A percentile compares a stretch with the other conserved stretches of the same genome.
Conservation (phyloP, 2,329 filamentous ascomycete genomes). For the Truncatella angustata region DNA sequence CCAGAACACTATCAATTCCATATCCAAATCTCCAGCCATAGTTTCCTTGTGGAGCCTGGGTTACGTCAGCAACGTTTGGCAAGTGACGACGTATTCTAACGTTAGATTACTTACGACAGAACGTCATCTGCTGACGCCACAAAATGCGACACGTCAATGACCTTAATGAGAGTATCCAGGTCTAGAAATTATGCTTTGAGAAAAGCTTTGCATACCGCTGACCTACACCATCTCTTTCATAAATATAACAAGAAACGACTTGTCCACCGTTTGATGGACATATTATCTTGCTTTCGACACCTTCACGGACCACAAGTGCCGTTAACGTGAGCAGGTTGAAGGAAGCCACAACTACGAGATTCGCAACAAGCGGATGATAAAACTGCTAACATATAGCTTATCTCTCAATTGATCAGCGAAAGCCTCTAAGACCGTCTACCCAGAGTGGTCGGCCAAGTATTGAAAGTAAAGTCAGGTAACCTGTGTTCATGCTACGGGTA, state of each 20-base stretch:
- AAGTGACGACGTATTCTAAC: background rate
- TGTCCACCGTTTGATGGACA: background rate
- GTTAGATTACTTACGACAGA: background rate
- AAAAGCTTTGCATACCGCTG: background rate
- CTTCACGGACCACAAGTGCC: background rate
- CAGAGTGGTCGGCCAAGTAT: background rate
- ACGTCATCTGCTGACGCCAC: background rate
- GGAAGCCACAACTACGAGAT: background rate
- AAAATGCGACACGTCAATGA: background rate
- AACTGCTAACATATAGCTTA: background rate
- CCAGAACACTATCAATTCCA: background rate
- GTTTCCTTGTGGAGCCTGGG: background rate
- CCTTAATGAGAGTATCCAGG: background rate
- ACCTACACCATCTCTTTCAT: background rate
- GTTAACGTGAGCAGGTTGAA: background rate
- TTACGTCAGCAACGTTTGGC: background rate
- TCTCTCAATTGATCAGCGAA: background rate
- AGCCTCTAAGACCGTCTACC: background rate
- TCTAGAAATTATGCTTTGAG: background rate
- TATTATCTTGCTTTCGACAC: background rate
- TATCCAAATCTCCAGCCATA: background rate
- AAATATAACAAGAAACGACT: background rate
- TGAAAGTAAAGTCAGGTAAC: background rate
- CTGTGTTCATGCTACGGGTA: background rate
- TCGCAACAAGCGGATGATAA: background rate